Conservation (phyloP, 148 eudicot genomes). For the Chenopodium formosanum region DNA sequence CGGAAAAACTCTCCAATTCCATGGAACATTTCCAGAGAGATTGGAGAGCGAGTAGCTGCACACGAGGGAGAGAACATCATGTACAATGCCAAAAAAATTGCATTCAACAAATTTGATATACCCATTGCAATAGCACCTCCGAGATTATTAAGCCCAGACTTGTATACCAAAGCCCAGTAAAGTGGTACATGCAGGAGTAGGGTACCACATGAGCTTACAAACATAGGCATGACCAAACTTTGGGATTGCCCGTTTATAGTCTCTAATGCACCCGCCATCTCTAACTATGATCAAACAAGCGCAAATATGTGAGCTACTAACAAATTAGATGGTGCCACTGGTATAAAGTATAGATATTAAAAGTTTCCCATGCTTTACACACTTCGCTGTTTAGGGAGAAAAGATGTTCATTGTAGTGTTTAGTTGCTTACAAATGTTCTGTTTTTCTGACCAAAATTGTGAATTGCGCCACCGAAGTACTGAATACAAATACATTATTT, state of each 20-base stretch:
- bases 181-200: slow-evolving; percentile 55
- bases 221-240: slow-evolving; percentile 62
- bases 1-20: slow-evolving; percentile 59
- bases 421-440: too few relatives aligned
- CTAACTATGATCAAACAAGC: slow-evolving; percentile 37
- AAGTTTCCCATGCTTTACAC: too few relatives aligned
- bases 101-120: slow-evolving; percentile 60
- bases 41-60: slow-evolving; percentile 49
- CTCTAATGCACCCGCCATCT: slow-evolving; percentile 70
- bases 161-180: slow-evolving; percentile 67
- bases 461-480: too few relatives aligned
- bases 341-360: too few relatives aligned
- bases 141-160: slow-evolving; percentile 45
- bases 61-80: slow-evolving; percentile 60
- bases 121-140: slow-evolving; percentile 70
- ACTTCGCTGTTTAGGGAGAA: too few relatives aligned
- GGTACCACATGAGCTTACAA: slow-evolving; percentile 42
- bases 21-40: slow-evolving; percentile 52
- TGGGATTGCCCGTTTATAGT: slow-evolving; percentile 82
- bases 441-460: too few relatives aligned
- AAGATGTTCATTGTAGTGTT: too few relatives aligned
- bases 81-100: slow-evolving; percentile 43
- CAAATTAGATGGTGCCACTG: too few relatives aligned
- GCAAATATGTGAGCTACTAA: neutral
- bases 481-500: too few relatives aligned